Percentiles rank a stretch among this genome's conserved stretches.
Conservation (phyloP, 2,329 filamentous ascomycete species). For the Sclerotinia glacialis region DNA sequence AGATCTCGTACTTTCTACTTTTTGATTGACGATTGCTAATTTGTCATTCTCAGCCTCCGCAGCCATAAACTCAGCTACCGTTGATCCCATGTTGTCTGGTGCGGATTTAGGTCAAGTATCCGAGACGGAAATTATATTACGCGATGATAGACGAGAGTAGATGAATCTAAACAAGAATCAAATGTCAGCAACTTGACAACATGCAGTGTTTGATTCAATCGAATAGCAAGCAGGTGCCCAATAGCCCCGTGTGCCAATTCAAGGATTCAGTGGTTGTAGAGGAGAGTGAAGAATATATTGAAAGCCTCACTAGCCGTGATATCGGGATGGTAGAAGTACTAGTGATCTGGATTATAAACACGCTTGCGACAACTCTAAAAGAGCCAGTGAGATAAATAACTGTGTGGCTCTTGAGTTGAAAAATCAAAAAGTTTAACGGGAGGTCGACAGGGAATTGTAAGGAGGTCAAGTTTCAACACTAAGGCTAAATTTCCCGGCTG, state of each 20-base stretch:
- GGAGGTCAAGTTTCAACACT: no score
- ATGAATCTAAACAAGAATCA: background rate
- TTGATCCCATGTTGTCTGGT: slow-evolving; percentile 6
- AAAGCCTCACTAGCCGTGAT: background rate
- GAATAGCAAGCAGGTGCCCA: background rate
- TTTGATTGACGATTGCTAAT: slow-evolving; percentile 14
- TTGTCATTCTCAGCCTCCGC: slow-evolving; percentile 12
- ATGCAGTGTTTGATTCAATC: background rate
- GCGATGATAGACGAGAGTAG: background rate
- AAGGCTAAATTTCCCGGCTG: background rate
- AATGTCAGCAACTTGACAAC: background rate
- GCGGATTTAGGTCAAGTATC: background rate
- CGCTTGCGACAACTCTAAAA: background rate
- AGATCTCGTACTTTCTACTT: slow-evolving; percentile 20
- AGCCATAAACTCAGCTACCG: slow-evolving; percentile 19
- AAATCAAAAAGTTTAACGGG: background rate
- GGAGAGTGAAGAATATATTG: background rate
- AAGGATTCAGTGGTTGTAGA: background rate
- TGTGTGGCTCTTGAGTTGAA: no score
- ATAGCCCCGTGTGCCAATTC: background rate
- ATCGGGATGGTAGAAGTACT: background rate
- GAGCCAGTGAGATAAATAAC: background rate
- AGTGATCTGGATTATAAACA: background rate
- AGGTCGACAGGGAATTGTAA: background rate
- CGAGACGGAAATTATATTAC: background rate